These are phyloP conservation scores for Fusarium compactum DNA, from an alignment of 2,329 filamentous ascomycete species.

Conservation along the genomic window DNA sequence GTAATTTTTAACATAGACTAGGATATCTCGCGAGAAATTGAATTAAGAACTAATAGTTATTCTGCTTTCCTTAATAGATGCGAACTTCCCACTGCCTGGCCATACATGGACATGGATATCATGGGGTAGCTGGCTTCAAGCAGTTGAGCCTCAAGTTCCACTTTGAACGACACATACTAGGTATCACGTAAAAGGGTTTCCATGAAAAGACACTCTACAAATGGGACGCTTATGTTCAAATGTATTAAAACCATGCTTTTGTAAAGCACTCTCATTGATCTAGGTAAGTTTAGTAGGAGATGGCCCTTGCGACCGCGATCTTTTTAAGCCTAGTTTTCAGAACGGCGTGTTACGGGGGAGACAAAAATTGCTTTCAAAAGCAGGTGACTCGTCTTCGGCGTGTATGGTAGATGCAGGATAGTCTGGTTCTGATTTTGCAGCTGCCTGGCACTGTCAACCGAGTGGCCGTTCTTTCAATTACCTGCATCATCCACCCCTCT, in stretches of 20 bases:
- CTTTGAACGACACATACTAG: not conserved
- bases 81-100: not conserved
- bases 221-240: not conserved
- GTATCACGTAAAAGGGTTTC: not conserved
- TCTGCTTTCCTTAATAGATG: not conserved
- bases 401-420: not conserved
- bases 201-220: not conserved
- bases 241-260: not conserved
- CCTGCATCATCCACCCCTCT: not conserved
- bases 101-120: not conserved
- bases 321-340: not conserved
- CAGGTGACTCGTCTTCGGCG: not conserved
- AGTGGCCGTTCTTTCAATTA: not conserved
- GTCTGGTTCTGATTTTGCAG: not conserved
- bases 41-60: not conserved
- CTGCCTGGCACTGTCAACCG: not conserved
- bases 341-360: not conserved
- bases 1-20: constrained; percentile 6
- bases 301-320: not conserved
- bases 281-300: not conserved
- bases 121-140: not conserved
- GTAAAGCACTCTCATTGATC: not conserved
- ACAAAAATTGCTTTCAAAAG: not conserved
- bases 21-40: not conserved
- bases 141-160: not conserved